A percentile compares a stretch with the other conserved stretches of the same genome.
Evolutionary conservation across 441 rosid genomes (phyloP).

Genomic region (Mallotus repandus): DNA sequence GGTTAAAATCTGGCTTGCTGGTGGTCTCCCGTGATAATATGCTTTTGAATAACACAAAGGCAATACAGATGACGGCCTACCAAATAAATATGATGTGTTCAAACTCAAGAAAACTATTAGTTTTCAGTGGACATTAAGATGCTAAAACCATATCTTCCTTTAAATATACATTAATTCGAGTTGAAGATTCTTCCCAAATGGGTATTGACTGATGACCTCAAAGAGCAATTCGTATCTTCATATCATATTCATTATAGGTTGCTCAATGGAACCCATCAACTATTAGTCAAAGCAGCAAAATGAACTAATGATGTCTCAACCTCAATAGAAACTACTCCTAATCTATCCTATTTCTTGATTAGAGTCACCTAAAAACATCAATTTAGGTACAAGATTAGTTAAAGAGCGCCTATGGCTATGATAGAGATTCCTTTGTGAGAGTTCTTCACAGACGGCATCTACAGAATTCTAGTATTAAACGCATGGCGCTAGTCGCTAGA

Average conservation of each 20-base stretch:
- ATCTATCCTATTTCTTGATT: no score
- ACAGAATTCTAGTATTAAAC: neutral
- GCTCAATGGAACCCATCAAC: slow-evolving; percentile 12
- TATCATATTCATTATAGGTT: neutral
- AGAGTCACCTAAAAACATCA: neutral
- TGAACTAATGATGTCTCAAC: slow-evolving; percentile 11
- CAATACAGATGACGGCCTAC: neutral
- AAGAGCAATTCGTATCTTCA: neutral
- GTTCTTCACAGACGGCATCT: neutral
- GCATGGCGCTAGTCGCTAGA: no score
- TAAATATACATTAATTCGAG: neutral
- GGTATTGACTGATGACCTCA: neutral
- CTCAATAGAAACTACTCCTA: neutral
- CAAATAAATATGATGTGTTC: neutral
- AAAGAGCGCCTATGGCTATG: neutral
- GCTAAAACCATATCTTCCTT: neutral
- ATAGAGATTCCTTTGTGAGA: no score
- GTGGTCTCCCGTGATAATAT: neutral
- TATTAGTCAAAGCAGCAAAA: slow-evolving; percentile 13
- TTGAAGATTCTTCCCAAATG: slow-evolving; percentile 6
- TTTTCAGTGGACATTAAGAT: neutral
- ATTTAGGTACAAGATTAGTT: neutral
- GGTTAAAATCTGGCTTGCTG: no score
- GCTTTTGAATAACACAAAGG: neutral
- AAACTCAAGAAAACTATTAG: neutral